Evolutionary conservation across 75 land plant genomes (phyloP).

Genomic region (Picea glauca): DNA sequence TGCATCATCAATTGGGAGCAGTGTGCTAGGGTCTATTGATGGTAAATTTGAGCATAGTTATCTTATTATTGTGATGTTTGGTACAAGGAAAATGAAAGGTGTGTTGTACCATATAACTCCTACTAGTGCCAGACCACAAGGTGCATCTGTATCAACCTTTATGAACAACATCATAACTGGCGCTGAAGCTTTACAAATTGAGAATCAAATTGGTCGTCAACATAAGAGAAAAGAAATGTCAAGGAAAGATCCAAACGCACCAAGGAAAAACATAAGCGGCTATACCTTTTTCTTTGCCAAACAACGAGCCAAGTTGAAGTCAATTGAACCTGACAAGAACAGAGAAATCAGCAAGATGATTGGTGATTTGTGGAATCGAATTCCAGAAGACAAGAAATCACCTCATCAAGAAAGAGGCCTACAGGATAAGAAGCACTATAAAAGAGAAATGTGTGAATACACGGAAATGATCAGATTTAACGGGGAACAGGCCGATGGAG

Average conservation of each 20-base stretch:
- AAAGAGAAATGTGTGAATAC: slow-evolving; percentile 73
- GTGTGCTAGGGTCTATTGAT: slow-evolving; percentile 63
- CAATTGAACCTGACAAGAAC: slow-evolving; percentile 25
- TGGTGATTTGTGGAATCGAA: slow-evolving; percentile 37
- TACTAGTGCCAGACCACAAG: slow-evolving; percentile 16
- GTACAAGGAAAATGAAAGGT: slow-evolving; percentile 60
- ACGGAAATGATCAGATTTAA: slow-evolving; percentile 10
- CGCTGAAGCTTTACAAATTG: slow-evolving; percentile 11
- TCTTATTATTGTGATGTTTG: slow-evolving; percentile 63
- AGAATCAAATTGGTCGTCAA: slow-evolving; percentile 9
- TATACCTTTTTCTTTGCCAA: slow-evolving; percentile 44
- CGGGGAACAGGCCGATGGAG: not conserved
- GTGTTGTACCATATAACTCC: slow-evolving; percentile 69
- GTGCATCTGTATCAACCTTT: slow-evolving; percentile 11
- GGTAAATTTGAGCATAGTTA: slow-evolving; percentile 83
- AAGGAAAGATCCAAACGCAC: slow-evolving; percentile 24
- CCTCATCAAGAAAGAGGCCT: slow-evolving; percentile 84
- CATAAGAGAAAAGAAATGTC: slow-evolving; percentile 8
- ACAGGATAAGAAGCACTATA: slow-evolving; percentile 86
- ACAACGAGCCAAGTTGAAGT: slow-evolving; percentile 27
- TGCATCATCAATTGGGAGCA: slow-evolving; percentile 24
- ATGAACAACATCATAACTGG: slow-evolving; percentile 5
- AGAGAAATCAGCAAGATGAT: slow-evolving; percentile 41
- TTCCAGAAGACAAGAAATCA: slow-evolving; percentile 34
- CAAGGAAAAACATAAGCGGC: slow-evolving; percentile 27